Evolutionary conservation across 31 red algal species (phyloP), one percentile per base, ranked within the genome.

Genomic region (Asparagopsis taxiformis): DNA sequence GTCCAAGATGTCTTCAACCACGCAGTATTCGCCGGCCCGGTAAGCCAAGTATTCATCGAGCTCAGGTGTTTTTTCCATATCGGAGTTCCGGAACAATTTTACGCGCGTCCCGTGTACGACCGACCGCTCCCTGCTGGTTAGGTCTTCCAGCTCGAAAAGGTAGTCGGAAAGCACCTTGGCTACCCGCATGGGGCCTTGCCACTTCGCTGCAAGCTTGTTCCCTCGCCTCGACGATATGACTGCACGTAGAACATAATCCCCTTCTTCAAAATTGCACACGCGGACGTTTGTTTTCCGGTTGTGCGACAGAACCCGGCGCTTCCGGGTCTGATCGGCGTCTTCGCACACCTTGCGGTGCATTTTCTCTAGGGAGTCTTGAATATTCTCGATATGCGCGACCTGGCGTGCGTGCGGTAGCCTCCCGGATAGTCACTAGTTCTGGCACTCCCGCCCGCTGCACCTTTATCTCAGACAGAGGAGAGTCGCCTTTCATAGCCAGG

Each of bases 241-340:
- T 25, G 44, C 65, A 0, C 65, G 65, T 52, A 70, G 46, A 49
- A 70, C 65, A 70, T 0, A 70, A 26, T 70, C 0, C 11, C 41
- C 65, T 29, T 54, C 39, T 34, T 7, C 29, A 0, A 70, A 70
- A 30, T 70, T 70, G 41, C 13, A 11, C 11, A 13, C 0, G 16
- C 46, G 16, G 7, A 70, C 65, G 25, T 70, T 49, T 13, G 22
- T 52, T 39, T 70, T 70, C 6, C 43, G 0, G 28, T 70, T 49
- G 0, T 52, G 44, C 8, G 65, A 70, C 7, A 13, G 0, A 8
- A 70, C 46, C 21, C 6, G 7, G 15, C 16, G 6, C 22, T 52
- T 0, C 16, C 65, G 65, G 9, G 32, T 65, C 29, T 31, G 10
- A 21, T 64, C 41, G 6, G 41, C 41, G 6, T 13, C 13, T 46